phyloP scores from a whole-genome alignment of 2,329 filamentous ascomycete genomes.

The Apiospora koreana region DNA sequence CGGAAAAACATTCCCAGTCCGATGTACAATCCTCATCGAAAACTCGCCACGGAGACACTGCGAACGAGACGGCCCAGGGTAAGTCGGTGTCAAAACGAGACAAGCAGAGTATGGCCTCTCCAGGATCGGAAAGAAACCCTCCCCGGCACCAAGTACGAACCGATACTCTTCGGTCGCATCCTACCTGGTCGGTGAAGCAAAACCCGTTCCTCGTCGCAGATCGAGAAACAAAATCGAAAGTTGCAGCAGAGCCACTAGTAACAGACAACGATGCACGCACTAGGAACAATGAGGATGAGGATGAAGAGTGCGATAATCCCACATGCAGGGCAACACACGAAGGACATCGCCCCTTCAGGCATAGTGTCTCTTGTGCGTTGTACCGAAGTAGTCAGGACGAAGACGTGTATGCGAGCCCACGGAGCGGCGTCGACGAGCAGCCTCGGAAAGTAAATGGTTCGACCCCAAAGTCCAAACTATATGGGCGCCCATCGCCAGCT shows the following conservation, averaged over 20 bases:
- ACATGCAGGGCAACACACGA: conserved; percentile 31
- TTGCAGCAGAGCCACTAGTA: background rate
- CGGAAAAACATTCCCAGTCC: background rate
- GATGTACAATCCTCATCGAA: background rate
- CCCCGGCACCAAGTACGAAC: background rate
- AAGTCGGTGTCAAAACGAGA: background rate
- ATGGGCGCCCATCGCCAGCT: conserved; percentile 9
- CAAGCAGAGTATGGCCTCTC: background rate
- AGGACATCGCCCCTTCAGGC: conserved; percentile 31
- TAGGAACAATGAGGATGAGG: background rate
- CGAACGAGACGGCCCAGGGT: no score
- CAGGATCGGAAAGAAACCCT: background rate
- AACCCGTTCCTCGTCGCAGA: conserved; percentile 29
- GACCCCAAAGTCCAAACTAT: background rate
- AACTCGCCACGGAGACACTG: background rate
- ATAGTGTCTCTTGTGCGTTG: conserved; percentile 34
- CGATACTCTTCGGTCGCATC: background rate
- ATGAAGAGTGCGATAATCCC: conserved; percentile 28
- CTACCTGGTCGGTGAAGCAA: conserved; percentile 18
- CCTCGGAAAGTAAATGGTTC: background rate
- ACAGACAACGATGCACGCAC: background rate
- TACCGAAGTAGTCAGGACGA: conserved; percentile 23
- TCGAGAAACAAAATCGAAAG: conserved; percentile 14
- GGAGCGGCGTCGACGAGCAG: background rate
- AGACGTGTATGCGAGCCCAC: background rate